Base-by-base conservation (phyloP, 306 rosid species). In the Luffa acutangula region DNA sequence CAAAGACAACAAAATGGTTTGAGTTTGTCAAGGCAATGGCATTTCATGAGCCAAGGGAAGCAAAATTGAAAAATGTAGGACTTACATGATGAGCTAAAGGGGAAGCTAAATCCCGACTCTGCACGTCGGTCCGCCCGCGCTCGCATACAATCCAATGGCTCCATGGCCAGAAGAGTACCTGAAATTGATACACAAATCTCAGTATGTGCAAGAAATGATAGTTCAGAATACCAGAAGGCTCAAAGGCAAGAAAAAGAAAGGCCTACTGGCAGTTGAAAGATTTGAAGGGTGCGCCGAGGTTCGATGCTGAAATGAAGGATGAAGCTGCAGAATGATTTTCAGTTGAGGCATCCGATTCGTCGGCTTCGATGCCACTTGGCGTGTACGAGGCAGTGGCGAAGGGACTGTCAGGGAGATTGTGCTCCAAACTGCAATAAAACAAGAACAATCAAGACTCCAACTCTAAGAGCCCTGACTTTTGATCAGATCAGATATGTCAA, bases 341-440 rank as follows among this genome's bases (percentile, higher is more conserved):
- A 75, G 75, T 86, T 82, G 87, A 80, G 82, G 89, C 93, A 37
- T 36, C 81, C 34, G 90, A 79, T 25, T 37, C 67, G 4, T 53
- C 48, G 4, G 12, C 54, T 69, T 39, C 37, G 37, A 21, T n/a
- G 25, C 67, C 80, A 42, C n/a, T 89, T 49, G 83, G 86, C 18
- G 85, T 90, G 84, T 92, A 92, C 25, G 91, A 92, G 6, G 97
- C 91, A 49, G 97, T 92, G 18, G 98, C 98, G 79, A 94, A 94
- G 58, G 97, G 98, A 83, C 95, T 92, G 80, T 94, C 97, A 1
- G 98, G 98, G 53, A 94, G 98, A 80, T 92, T 94, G 79, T 94
- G 97, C 89, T 92, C 98, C 91, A 92, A 89, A 80, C 98, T 94
- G 90, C 89, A 88, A 72, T 34, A 53, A 12, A 75, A 31, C 15